Evolutionary conservation across 257 asterid genomes (phyloP), one percentile per base, ranked within the genome.

Genomic region (Cinchona pubescens): DNA sequence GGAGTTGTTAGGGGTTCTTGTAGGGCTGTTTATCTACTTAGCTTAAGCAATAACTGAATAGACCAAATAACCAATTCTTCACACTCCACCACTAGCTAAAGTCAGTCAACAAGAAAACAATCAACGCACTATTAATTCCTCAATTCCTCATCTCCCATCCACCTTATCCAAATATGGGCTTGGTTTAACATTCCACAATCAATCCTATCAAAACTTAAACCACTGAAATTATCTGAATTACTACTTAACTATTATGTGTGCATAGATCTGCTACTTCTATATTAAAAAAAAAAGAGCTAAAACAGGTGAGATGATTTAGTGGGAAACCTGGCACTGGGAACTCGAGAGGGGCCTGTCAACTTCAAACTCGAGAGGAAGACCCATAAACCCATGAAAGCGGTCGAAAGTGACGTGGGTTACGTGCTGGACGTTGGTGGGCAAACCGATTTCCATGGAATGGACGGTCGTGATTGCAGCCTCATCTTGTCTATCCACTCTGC

Each of bases 371-470:
- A 89, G 90, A 2, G 99, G 99, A 58, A 95, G 94, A 27, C 98
- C 99, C 80, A 95, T 76, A 82, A 95, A 95, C 0, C 99, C 99
- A 55, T 92, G 92, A 82, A 92, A 95, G 7, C 98, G 88, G 76
- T 95, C 99, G 73, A 95, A 95, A 0, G 99, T 95, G 80, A 95
- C 99, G 68, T 95, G 99, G 60, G 97, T 72, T 14, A 95, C 82
- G 86, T 95, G 99, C 81, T 91, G 92, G 21, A 94, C 97, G 69
- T 94, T 83, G 0, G 97, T 92, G 68, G 98, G 98, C 95, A 92
- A 94, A 23, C 98, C 97, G 81, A 94, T 94, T 68, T 94, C 98
- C 97, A 94, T 87, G 58, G 83, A 85, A 53, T 84, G 93, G 45
- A 89, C 91, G 84, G 94, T 85, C 66, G 89, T 81, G 70, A 82